These are phyloP conservation scores for Xylaria sp. DNA, from an alignment of 2,329 filamentous ascomycete genomes.

Conservation along the genomic window DNA sequence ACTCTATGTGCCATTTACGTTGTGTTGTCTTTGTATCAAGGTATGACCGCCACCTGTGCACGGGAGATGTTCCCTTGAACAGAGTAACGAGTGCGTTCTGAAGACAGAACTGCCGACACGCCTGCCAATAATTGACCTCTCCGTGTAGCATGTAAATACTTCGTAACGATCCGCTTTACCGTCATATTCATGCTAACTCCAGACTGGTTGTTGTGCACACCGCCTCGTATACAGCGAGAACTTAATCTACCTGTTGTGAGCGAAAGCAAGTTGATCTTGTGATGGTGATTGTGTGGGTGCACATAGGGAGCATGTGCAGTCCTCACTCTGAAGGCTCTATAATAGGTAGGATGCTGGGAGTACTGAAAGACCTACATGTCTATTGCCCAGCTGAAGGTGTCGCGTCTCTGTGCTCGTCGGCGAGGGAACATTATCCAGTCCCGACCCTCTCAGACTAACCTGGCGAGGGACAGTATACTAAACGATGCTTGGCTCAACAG, in stretches of 20 bases:
- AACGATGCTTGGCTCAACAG: constrained; percentile 10
- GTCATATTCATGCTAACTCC: constrained; percentile 23
- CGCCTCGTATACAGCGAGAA: constrained; percentile 13
- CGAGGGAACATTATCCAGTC: constrained; percentile 8
- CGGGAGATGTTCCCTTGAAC: constrained; percentile 19
- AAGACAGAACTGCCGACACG: constrained; percentile 8
- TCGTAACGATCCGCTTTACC: constrained; percentile 22
- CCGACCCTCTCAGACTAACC: constrained; percentile 8
- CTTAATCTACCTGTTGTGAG: background rate
- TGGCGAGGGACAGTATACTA: constrained; percentile 7
- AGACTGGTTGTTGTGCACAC: constrained; percentile 14
- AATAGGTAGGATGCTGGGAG: background rate
- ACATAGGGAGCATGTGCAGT: constrained; percentile 10
- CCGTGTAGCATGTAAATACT: constrained; percentile 20
- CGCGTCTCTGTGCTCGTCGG: background rate
- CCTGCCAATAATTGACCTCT: constrained; percentile 9
- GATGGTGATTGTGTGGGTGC: background rate
- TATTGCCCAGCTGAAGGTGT: background rate
- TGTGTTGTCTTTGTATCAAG: constrained; percentile 1
- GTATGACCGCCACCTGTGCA: constrained; percentile 14
- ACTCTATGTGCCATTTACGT: background rate
- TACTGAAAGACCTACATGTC: constrained; percentile 12
- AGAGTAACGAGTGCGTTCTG: constrained; percentile 1
- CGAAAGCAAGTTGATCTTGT: constrained; percentile 2
- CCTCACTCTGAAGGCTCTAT: background rate